These are phyloP conservation scores for Phytophthora vignae DNA, from an alignment of 352 stramenopile genomes.

Conservation along the genomic window DNA sequence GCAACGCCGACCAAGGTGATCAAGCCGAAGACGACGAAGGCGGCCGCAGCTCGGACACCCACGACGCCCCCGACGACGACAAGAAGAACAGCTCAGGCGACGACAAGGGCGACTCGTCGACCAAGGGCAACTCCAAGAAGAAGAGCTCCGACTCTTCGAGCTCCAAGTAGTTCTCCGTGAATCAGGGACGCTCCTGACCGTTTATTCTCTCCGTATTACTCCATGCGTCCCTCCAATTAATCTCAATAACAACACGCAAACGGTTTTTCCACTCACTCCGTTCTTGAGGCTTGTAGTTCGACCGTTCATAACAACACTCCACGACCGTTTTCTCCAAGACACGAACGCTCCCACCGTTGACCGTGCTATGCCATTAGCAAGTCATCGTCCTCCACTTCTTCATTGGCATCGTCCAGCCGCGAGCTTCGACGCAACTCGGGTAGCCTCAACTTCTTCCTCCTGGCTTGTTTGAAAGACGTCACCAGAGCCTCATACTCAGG, in stretches of 20 bases:
- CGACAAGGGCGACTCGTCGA: not conserved
- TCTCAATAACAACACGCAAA: no score
- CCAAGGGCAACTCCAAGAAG: not conserved
- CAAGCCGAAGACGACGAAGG: not conserved
- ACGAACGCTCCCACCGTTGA: not conserved
- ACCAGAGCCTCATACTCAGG: not conserved
- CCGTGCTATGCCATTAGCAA: not conserved
- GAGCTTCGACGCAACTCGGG: slow-evolving; percentile 3
- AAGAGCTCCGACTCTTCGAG: not conserved
- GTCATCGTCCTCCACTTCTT: slow-evolving; percentile 4
- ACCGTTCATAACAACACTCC: not conserved
- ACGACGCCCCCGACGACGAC: no score
- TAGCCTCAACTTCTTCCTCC: not conserved
- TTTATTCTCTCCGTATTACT: no score
- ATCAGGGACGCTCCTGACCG: no score
- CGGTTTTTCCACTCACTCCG: no score
- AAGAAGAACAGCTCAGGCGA: not conserved
- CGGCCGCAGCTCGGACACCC: no score
- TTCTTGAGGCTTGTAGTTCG: not conserved
- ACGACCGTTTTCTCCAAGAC: not conserved
- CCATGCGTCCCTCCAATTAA: no score
- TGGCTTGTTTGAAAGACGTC: not conserved
- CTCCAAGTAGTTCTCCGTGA: not conserved
- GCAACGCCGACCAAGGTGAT: not conserved
- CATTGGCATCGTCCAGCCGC: not conserved